These are phyloP conservation scores for Botryotinia convoluta DNA, from an alignment of 2,329 filamentous ascomycete species.

Conservation along the genomic window DNA sequence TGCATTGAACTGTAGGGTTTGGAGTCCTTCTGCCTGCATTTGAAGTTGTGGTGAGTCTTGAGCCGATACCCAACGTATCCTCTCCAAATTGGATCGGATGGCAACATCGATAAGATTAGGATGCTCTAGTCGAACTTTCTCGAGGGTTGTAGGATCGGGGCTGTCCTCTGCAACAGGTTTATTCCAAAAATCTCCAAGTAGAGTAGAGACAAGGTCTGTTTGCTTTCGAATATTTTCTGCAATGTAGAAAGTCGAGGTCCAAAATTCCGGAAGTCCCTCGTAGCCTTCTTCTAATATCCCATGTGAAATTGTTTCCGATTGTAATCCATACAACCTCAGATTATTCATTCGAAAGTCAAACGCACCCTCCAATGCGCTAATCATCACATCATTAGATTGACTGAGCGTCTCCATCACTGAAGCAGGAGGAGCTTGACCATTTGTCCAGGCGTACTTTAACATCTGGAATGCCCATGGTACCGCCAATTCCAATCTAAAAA, in stretches of 20 bases:
- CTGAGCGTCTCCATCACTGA: conserved; percentile 38
- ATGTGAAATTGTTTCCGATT: conserved; percentile 61
- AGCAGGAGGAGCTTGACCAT: conserved; percentile 54
- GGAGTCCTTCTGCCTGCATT: conserved; percentile 49
- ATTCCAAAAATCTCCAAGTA: conserved; percentile 38
- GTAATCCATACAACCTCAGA: conserved; percentile 69
- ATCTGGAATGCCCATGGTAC: conserved; percentile 77
- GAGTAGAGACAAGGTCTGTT: conserved; percentile 49
- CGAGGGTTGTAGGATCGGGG: conserved; percentile 35
- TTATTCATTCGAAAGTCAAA: conserved; percentile 72
- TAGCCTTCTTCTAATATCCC: conserved; percentile 65
- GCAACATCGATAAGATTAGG: conserved; percentile 54
- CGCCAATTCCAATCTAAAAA: conserved; percentile 69
- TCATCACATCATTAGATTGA: conserved; percentile 75
- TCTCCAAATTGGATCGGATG: conserved; percentile 58
- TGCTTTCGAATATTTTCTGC: conserved; percentile 61
- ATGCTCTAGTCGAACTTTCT: conserved; percentile 51
- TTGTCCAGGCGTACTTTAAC: conserved; percentile 69
- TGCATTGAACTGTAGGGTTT: conserved; percentile 42
- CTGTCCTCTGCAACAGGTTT: conserved; percentile 32
- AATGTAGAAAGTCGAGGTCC: conserved; percentile 71
- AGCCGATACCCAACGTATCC: conserved; percentile 55
- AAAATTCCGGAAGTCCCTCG: conserved; percentile 71
- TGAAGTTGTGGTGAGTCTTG: conserved; percentile 49
- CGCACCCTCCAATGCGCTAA: conserved; percentile 59